Percentiles rank a stretch among this genome's conserved stretches.
Evolutionary conservation across 179 eudicot genomes (phyloP).

Genomic region (Sideroxylon spinosum): DNA sequence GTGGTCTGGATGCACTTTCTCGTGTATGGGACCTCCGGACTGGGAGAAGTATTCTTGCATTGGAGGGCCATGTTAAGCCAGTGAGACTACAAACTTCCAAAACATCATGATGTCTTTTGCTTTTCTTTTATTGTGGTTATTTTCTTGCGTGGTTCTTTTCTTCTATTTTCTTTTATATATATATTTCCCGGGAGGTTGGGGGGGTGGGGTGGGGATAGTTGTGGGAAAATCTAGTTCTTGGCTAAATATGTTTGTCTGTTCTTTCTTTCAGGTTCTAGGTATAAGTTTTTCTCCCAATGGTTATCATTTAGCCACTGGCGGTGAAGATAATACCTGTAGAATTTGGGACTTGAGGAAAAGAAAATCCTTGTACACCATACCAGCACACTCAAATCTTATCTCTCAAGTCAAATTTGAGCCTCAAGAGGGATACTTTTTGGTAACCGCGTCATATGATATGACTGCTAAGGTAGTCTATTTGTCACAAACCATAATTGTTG

Average conservation of each 20-base stretch:
- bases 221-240: background rate
- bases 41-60: slow-evolving; percentile 86
- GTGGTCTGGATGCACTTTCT: slow-evolving; percentile 87
- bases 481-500: background rate
- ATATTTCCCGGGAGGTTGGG: background rate
- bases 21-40: slow-evolving; percentile 96
- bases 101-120: background rate
- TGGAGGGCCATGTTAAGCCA: slow-evolving; percentile 92
- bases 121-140: background rate
- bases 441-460: slow-evolving; percentile 83
- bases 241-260: slow-evolving; percentile 14
- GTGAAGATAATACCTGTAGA: slow-evolving; percentile 88
- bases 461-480: slow-evolving; percentile 68
- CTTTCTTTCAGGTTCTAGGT: slow-evolving; percentile 58
- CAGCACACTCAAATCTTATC: slow-evolving; percentile 83
- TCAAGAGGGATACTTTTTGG: slow-evolving; percentile 88
- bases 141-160: background rate
- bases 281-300: slow-evolving; percentile 90
- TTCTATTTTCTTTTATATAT: background rate
- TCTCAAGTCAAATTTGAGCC: slow-evolving; percentile 95
- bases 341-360: slow-evolving; percentile 93
- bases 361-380: slow-evolving; percentile 69
- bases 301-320: slow-evolving; percentile 84
- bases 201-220: too few relatives aligned
- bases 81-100: slow-evolving; percentile 30